Base-by-base conservation (phyloP, 2,329 filamentous ascomycete species). In the Pochonia chlamydosporia region DNA sequence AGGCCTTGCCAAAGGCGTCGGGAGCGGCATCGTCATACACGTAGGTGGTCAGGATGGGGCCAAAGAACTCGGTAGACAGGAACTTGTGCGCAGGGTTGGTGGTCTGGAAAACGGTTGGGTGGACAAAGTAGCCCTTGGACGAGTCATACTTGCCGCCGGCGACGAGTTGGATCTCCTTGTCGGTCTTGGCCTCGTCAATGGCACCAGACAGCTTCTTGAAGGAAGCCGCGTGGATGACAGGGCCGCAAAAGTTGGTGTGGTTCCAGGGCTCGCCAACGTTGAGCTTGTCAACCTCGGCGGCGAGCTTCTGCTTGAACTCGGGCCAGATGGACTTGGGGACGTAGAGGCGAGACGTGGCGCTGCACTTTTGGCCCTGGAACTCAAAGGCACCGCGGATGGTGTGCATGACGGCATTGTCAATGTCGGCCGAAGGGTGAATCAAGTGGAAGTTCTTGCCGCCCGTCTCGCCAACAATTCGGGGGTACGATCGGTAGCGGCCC, bases 401-500 rank as follows among this genome's bases (percentile, higher is more conserved):
- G 66, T 95, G 86, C 54, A 87, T 76, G 28, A 80, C 88, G 10
- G 89, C 89, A 60, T 92, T 93, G 51, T 81, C 72, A 43, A 93
- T 69, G 57, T 95, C 86, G 33, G 89, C 89, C 3, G 82, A 84
- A 40, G 75, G 72, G 72, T 95, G 89, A 26, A 95, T 68, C 44
- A 95, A 69, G 67, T 95, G 89, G 76, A 91, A 95, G 75, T 95
- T 95, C 81, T 95, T 95, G 64, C 89, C 89, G 50, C 89, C 89
- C 24, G 89, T 95, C 75, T 95, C 89, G 51, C 89, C 89, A 4
- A 95, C 88, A 54, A 95, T 87, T 57, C 89, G 84, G 40, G 89
- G 90, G 69, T 96, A 97, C 58, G 85, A 83, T 53, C 76, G 75
- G 72, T 95, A 97, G 50, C 81, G 85, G 53, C 87, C 89, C 60